phyloP scores from a whole-genome alignment of 2,329 filamentous ascomycete genomes.

The Aspergillus oerlinghausenensis region DNA sequence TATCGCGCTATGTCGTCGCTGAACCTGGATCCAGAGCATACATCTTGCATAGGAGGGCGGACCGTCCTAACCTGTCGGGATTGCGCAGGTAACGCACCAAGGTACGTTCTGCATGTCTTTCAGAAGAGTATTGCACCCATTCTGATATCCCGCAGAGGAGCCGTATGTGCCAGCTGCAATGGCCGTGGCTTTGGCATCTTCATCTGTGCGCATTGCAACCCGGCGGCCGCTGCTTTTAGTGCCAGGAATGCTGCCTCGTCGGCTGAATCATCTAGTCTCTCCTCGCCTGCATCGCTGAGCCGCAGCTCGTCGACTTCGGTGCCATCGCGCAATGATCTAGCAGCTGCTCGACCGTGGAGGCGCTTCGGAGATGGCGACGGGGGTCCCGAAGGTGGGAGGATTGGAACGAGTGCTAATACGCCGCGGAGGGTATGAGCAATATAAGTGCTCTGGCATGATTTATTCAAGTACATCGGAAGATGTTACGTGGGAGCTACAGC shows the following conservation, averaged over 20 bases:
- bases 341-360: slow-evolving; percentile 8
- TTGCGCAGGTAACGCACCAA: slow-evolving; percentile 35
- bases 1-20: slow-evolving; percentile 5
- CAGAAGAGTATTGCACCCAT: background rate
- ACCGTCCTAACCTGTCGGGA: slow-evolving; percentile 31
- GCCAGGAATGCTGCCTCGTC: slow-evolving; percentile 5
- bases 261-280: slow-evolving; percentile 11
- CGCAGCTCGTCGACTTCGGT: slow-evolving; percentile 25
- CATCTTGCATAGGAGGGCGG: slow-evolving; percentile 30
- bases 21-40: slow-evolving; percentile 28
- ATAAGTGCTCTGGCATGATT: background rate
- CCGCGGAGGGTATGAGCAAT: slow-evolving; percentile 13
- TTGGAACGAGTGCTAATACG: slow-evolving; percentile 17
- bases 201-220: slow-evolving; percentile 28
- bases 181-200: slow-evolving; percentile 30
- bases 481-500: background rate
- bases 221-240: slow-evolving; percentile 15
- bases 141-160: slow-evolving; percentile 13
- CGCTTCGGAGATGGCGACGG: slow-evolving; percentile 12
- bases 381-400: slow-evolving; percentile 15
- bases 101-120: slow-evolving; percentile 18
- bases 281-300: slow-evolving; percentile 23
- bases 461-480: background rate
- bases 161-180: slow-evolving; percentile 24
- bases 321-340: slow-evolving; percentile 15